A percentile compares a stretch with the other conserved stretches of the same genome.
Evolutionary conservation across 495 filamentous ascomycete species (phyloP).

Genomic region (Penicillium alfredii): DNA sequence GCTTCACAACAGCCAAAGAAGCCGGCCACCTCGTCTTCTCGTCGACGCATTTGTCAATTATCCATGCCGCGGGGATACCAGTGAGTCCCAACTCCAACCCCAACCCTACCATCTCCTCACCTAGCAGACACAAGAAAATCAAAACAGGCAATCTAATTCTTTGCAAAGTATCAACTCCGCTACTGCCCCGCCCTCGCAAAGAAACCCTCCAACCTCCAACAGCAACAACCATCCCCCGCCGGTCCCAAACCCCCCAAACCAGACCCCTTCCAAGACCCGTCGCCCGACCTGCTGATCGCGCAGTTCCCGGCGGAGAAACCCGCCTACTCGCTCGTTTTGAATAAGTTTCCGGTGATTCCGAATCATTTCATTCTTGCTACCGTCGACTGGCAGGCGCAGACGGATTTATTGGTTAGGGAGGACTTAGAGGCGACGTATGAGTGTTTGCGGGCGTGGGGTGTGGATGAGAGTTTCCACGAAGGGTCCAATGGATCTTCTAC

Average conservation of each 20-base stretch:
- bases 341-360: slow-evolving; percentile 75
- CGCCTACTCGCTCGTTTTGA: slow-evolving; percentile 64
- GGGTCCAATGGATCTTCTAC: too few relatives aligned
- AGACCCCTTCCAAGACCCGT: slow-evolving; percentile 70
- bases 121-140: too few relatives aligned
- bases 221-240: slow-evolving; percentile 27
- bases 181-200: slow-evolving; percentile 71
- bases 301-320: slow-evolving; percentile 45
- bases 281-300: slow-evolving; percentile 54
- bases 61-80: slow-evolving; percentile 48
- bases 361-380: slow-evolving; percentile 79
- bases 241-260: slow-evolving; percentile 39
- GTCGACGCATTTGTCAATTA: slow-evolving; percentile 49
- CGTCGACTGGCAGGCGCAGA: slow-evolving; percentile 58
- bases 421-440: slow-evolving; percentile 62
- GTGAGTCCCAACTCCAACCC: slow-evolving; percentile 42
- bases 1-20: slow-evolving; percentile 49
- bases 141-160: too few relatives aligned
- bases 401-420: slow-evolving; percentile 55
- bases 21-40: slow-evolving; percentile 54
- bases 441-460: slow-evolving; percentile 59
- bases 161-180: slow-evolving; percentile 70
- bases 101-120: slow-evolving; percentile 1
- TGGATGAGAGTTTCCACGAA: slow-evolving; percentile 13
- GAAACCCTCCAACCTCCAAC: slow-evolving; percentile 51